These are phyloP conservation scores for Geranium incanum DNA, from an alignment of 441 rosid genomes.

Conservation along the genomic window DNA sequence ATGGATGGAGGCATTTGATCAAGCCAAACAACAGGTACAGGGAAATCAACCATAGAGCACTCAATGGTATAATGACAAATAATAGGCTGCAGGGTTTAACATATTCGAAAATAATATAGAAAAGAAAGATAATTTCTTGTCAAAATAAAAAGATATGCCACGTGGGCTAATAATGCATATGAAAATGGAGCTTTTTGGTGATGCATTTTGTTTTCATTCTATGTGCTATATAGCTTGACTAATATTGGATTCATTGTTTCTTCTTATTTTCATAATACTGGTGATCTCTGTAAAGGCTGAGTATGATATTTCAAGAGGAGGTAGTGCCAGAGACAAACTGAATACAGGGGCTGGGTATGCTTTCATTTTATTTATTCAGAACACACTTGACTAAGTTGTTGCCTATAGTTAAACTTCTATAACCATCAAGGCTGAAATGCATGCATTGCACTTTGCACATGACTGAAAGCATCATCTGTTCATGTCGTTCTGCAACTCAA, in stretches of 20 bases:
- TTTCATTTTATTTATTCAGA: slow-evolving; percentile 16
- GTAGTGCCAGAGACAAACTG: slow-evolving; percentile 64
- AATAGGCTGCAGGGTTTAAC: neutral
- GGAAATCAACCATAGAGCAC: slow-evolving; percentile 17
- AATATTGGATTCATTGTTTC: slow-evolving; percentile 8
- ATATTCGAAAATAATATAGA: neutral
- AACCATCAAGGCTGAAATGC: slow-evolving; percentile 4
- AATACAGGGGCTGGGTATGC: slow-evolving; percentile 72
- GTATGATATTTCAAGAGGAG: slow-evolving; percentile 54
- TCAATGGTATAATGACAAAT: neutral
- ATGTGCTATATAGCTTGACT: neutral
- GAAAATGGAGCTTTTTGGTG: neutral
- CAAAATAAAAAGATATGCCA: neutral
- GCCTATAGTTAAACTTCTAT: neutral
- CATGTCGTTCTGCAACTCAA: neutral
- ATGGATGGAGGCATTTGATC: slow-evolving; percentile 96
- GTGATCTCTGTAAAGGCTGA: slow-evolving; percentile 50
- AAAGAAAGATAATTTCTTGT: slow-evolving; percentile 1
- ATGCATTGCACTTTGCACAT: slow-evolving; percentile 3
- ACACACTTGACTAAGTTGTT: slow-evolving; percentile 14
- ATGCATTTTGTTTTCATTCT: neutral
- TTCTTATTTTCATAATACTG: slow-evolving; percentile 15
- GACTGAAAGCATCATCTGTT: slow-evolving; percentile 2
- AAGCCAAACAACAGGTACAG: slow-evolving; percentile 84
- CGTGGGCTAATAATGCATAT: neutral